Evolutionary conservation across 78 protist species (phyloP).

Genomic region (Dictyostelium firmibasis): DNA sequence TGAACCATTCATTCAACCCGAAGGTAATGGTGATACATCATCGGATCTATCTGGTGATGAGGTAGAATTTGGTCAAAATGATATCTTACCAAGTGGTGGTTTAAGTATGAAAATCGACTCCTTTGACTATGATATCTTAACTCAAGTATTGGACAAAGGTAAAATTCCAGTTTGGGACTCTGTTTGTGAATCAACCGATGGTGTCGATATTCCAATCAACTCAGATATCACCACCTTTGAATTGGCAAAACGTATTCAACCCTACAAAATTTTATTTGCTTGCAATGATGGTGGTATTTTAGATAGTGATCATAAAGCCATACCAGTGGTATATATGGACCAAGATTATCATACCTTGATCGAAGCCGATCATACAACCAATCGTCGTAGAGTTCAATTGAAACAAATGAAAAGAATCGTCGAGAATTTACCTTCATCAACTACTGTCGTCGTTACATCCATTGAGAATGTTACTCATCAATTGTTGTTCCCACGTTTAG

Average conservation of each 20-base stretch:
- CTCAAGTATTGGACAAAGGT: conserved; percentile 48
- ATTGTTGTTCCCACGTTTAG: conserved; percentile 53
- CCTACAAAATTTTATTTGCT: conserved; percentile 52
- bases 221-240: conserved; percentile 69
- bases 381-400: conserved; percentile 48
- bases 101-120: conserved; percentile 37
- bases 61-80: conserved; percentile 19
- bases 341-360: conserved; percentile 23
- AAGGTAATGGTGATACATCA: neutral
- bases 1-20: conserved; percentile 14
- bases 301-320: conserved; percentile 57
- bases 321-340: conserved; percentile 48
- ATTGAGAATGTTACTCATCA: conserved; percentile 50
- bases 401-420: conserved; percentile 68
- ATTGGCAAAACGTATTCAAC: conserved; percentile 67
- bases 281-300: conserved; percentile 69
- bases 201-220: conserved; percentile 48
- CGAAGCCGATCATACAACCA: conserved; percentile 45
- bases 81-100: conserved; percentile 27
- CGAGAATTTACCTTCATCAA: conserved; percentile 29
- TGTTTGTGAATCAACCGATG: conserved; percentile 39
- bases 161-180: conserved; percentile 68
- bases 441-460: conserved; percentile 28
- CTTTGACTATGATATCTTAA: conserved; percentile 47
- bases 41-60: conserved; percentile 32